Evolutionary conservation across 306 rosid genomes (phyloP).

Genomic region (Trifolium fragiferum): DNA sequence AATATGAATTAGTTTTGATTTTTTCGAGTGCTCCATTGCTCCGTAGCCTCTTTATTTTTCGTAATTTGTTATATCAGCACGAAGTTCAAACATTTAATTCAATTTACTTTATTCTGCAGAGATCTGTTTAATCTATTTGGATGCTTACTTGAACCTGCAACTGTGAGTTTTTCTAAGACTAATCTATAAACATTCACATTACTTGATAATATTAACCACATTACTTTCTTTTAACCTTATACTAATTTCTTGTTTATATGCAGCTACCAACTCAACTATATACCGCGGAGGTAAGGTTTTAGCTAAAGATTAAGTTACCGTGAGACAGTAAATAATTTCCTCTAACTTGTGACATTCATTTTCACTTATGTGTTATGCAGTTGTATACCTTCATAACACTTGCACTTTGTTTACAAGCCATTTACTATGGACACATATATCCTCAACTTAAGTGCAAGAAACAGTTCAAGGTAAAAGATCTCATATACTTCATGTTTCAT

Average conservation of each 20-base stretch:
- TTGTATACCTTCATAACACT: conserved; percentile 60
- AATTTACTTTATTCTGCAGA: conserved; percentile 54
- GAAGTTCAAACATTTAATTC: conserved; percentile 13
- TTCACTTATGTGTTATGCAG: conserved; percentile 43
- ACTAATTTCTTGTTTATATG: conserved; percentile 48
- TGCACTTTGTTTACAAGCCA: conserved; percentile 57
- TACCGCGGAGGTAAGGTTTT: conserved; percentile 63
- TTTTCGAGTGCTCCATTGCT: not conserved
- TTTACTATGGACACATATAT: conserved; percentile 57
- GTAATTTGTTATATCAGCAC: not conserved
- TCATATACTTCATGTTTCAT: not conserved
- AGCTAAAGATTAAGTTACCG: conserved; percentile 26
- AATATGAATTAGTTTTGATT: not conserved
- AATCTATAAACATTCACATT: not conserved
- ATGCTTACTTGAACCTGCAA: conserved; percentile 77
- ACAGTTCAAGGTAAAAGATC: conserved; percentile 53
- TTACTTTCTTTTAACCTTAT: not conserved
- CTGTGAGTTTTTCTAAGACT: conserved; percentile 53
- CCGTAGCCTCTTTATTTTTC: not conserved
- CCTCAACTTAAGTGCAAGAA: conserved; percentile 47
- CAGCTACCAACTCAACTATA: conserved; percentile 85
- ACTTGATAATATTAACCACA: not conserved
- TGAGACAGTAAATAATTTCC: conserved; percentile 6
- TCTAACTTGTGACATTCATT: not conserved
- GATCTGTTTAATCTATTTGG: conserved; percentile 73